phyloP scores from a whole-genome alignment of 192 early-diverging fungal species.

The Spinellus fusiger region DNA sequence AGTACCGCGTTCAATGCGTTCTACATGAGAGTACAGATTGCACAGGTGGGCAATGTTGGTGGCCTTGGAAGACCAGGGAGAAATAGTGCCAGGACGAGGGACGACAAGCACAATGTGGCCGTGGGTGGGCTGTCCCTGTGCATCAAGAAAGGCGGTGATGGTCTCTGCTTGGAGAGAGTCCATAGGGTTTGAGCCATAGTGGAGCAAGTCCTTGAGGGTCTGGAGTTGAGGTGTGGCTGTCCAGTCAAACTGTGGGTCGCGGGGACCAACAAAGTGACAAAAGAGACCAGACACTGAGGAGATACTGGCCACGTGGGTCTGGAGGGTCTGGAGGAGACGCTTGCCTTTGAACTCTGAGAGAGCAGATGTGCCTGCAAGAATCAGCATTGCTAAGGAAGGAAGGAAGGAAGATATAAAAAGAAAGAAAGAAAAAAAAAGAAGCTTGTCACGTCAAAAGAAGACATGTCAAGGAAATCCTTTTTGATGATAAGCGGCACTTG shows the following conservation, averaged over 20 bases:
- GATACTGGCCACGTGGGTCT: conserved; percentile 46
- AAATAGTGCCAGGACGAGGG: conserved; percentile 93
- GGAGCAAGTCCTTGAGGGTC: conserved; percentile 43
- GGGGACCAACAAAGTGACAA: conserved; percentile 71
- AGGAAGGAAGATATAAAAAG: background rate
- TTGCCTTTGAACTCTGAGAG: conserved; percentile 71
- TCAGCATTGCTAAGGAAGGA: conserved; percentile 44
- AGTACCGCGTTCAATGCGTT: conserved; percentile 85
- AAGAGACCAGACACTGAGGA: conserved; percentile 55
- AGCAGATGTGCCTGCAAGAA: conserved; percentile 79
- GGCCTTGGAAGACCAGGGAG: conserved; percentile 99
- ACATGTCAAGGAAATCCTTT: background rate
- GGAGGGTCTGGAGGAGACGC: conserved; percentile 53
- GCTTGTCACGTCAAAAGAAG: background rate
- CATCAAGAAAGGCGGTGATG: conserved; percentile 13
- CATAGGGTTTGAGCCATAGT: conserved; percentile 39
- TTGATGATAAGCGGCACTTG: background rate
- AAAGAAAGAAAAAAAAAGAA: background rate
- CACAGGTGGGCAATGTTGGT: conserved; percentile 95
- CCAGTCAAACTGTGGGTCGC: conserved; percentile 27
- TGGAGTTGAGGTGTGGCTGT: conserved; percentile 33
- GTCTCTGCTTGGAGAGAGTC: conserved; percentile 3
- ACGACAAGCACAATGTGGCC: conserved; percentile 64
- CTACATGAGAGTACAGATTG: conserved; percentile 66
- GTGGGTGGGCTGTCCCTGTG: conserved; percentile 25